Conservation (phyloP, 1,139 yeast genomes). For the Suhomyces chickasaworum region DNA sequence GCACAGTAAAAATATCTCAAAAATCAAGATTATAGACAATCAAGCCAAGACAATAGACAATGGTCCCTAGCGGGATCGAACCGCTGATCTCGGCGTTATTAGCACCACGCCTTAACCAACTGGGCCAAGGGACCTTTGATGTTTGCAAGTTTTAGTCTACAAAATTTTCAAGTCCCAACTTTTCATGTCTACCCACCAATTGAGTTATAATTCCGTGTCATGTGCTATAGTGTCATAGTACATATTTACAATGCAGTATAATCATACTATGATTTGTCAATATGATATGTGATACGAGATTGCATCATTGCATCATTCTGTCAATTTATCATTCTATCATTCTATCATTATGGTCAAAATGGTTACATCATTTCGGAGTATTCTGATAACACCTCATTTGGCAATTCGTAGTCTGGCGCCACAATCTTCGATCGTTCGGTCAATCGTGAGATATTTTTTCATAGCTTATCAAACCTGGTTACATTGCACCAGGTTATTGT, state of each 20-base stretch:
- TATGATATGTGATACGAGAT: not conserved
- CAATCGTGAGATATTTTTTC: not conserved
- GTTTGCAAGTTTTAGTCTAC: no score
- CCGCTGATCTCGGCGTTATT: slow-evolving; percentile 45
- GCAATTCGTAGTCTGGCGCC: not conserved
- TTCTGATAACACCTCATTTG: no score
- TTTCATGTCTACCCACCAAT: no score
- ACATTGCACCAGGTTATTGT: not conserved
- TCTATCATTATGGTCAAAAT: no score
- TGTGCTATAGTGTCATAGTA: not conserved
- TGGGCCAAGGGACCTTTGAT: slow-evolving; percentile 40
- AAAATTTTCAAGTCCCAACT: no score
- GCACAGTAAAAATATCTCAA: not conserved
- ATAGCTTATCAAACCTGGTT: not conserved
- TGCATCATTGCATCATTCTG: no score
- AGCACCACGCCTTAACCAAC: slow-evolving; percentile 43
- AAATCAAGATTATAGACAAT: no score
- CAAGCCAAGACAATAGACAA: no score
- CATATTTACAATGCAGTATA: not conserved
- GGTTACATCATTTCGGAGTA: not conserved
- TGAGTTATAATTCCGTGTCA: no score
- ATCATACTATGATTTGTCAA: not conserved
- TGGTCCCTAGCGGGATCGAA: slow-evolving; percentile 36
- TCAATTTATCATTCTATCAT: no score
- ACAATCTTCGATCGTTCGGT: not conserved